Evolutionary conservation across 2,329 filamentous ascomycete genomes (phyloP).

Genomic region (Aschersonia sp.): DNA sequence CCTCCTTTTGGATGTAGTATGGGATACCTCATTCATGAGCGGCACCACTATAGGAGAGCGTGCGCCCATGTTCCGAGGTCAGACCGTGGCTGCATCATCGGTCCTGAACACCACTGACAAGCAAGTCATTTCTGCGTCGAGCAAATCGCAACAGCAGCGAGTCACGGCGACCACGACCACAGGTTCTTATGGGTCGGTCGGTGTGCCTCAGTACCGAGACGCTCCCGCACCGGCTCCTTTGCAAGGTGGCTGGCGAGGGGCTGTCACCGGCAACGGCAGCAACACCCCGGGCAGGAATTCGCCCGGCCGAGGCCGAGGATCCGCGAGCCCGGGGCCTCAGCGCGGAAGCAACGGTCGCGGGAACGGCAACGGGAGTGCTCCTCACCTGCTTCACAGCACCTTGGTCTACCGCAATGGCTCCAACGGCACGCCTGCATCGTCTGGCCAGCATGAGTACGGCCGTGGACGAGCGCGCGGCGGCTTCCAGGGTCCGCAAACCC

Average conservation of each 20-base stretch:
- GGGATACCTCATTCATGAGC: constrained; percentile 93
- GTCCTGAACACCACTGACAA: constrained; percentile 76
- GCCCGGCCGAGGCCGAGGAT: constrained; percentile 22
- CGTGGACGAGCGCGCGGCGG: constrained; percentile 18
- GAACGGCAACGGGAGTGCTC: constrained; percentile 11
- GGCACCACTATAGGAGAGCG: constrained; percentile 83
- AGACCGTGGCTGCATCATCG: constrained; percentile 75
- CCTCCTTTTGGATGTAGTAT: constrained; percentile 78
- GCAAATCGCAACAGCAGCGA: constrained; percentile 32
- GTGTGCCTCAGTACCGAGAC: constrained; percentile 48
- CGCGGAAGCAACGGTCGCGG: constrained; percentile 12
- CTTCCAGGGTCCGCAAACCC: constrained; percentile 9
- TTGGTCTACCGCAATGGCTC: constrained; percentile 33
- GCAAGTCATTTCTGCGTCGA: constrained; percentile 62
- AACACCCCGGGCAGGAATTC: constrained; percentile 19
- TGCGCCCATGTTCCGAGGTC: constrained; percentile 84
- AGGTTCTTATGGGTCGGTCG: constrained; percentile 38
- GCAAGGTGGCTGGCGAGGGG: constrained; percentile 42
- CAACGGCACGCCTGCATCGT: constrained; percentile 11
- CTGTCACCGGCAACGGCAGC: constrained; percentile 28
- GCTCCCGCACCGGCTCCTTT: constrained; percentile 39
- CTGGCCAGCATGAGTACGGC: constrained; percentile 11
- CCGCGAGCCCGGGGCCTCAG: constrained; percentile 20
- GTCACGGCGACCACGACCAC: constrained; percentile 34
- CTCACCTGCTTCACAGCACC: constrained; percentile 34